Percentiles rank a stretch among this genome's conserved stretches.
These are phyloP conservation scores for Termitomyces sp. DNA, from an alignment of 768 basidiomycete genomes.

Conservation along the genomic window DNA sequence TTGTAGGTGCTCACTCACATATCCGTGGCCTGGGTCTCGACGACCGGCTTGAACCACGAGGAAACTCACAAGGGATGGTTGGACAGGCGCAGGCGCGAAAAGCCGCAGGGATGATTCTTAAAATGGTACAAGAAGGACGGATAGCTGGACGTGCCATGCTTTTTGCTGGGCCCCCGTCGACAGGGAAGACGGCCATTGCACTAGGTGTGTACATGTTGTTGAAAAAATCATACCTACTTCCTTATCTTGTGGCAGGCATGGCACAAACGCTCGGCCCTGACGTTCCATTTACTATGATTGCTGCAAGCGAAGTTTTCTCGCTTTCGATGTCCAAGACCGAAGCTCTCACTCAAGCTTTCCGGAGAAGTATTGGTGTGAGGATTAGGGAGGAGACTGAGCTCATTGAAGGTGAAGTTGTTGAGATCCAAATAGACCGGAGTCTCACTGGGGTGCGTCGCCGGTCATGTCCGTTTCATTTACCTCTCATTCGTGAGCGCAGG, in stretches of 20 bases:
- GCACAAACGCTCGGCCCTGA: constrained; percentile 91
- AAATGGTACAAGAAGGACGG: constrained; percentile 94
- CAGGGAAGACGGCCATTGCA: constrained; percentile 97
- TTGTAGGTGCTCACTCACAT: constrained; percentile 83
- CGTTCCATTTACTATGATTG: constrained; percentile 97
- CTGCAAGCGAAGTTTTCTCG: constrained; percentile 96
- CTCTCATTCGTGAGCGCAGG: constrained; percentile 38
- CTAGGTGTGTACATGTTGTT: constrained; percentile 53
- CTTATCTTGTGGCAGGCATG: constrained; percentile 57
- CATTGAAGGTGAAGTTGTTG: constrained; percentile 97
- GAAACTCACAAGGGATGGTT: constrained; percentile 92
- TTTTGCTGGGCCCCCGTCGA: constrained; percentile 95
- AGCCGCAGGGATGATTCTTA: constrained; percentile 95
- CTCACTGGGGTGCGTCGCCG: constrained; percentile 73
- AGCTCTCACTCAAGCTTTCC: constrained; percentile 92
- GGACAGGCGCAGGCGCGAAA: constrained; percentile 95
- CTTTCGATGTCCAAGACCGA: constrained; percentile 99
- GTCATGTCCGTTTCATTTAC: not conserved
- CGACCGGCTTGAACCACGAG: constrained; percentile 83
- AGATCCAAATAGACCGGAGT: constrained; percentile 97
- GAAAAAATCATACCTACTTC: not conserved
- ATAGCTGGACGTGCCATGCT: constrained; percentile 96
- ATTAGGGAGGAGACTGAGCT: constrained; percentile 98
- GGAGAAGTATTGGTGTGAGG: constrained; percentile 92
- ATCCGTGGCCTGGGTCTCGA: constrained; percentile 94